phyloP scores from a whole-genome alignment of 164 flowering plant species.

The Kalanchoe fedtschenkoi region DNA sequence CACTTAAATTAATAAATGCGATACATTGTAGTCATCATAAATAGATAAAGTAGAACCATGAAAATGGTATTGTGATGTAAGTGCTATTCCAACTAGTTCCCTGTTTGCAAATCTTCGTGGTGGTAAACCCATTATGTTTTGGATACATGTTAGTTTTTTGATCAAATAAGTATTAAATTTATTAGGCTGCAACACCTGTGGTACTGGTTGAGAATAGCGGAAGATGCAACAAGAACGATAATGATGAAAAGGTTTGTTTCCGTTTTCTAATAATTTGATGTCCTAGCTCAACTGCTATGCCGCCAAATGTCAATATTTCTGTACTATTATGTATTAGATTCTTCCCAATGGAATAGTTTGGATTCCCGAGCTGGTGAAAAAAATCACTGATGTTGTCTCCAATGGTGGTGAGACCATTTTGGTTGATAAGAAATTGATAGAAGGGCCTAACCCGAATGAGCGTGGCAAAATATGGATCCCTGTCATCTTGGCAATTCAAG shows the following conservation, averaged over 20 bases:
- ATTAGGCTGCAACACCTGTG: slow-evolving; percentile 37
- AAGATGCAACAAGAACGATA: slow-evolving; percentile 79
- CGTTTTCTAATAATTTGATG: not conserved
- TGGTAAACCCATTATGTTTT: not conserved
- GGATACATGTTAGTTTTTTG: not conserved
- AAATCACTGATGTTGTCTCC: slow-evolving; percentile 49
- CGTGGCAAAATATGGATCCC: slow-evolving; percentile 69
- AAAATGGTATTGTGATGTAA: too few species aligned
- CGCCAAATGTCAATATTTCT: not conserved
- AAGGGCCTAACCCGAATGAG: slow-evolving; percentile 79
- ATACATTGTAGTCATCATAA: too few species aligned
- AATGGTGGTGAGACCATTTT: slow-evolving; percentile 58
- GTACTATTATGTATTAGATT: slow-evolving; percentile 29
- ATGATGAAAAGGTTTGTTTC: slow-evolving; percentile 62
- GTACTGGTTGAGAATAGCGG: slow-evolving; percentile 95
- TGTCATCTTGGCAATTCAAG: slow-evolving; percentile 58
- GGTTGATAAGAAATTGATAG: slow-evolving; percentile 79
- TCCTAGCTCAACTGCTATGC: not conserved
- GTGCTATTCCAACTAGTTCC: too few species aligned
- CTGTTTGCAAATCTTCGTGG: not conserved
- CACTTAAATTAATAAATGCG: too few species aligned
- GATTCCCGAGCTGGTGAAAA: slow-evolving; percentile 65
- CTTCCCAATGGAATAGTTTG: slow-evolving; percentile 83
- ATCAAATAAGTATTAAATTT: not conserved
- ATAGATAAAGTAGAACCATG: too few species aligned